Evolutionary conservation across 495 filamentous ascomycete species (phyloP).

Genomic region (Neurospora terricola): DNA sequence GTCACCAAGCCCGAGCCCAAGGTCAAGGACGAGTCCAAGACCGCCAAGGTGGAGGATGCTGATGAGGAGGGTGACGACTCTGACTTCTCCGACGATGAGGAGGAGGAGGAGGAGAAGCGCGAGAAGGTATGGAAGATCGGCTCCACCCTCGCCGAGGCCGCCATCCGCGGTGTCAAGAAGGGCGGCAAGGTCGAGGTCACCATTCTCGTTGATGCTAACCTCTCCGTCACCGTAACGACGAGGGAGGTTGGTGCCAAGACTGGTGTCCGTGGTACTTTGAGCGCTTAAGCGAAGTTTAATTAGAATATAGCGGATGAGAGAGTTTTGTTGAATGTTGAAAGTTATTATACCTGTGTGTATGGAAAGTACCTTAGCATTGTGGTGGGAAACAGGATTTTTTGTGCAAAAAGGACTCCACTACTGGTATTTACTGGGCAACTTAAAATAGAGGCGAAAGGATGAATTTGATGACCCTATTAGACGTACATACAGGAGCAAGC

Average conservation of each 20-base stretch:
- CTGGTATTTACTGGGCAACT: background rate
- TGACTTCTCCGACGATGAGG: conserved; percentile 57
- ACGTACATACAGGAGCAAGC: background rate
- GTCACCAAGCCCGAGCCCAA: conserved; percentile 76
- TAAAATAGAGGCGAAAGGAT: background rate
- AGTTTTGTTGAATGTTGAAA: background rate
- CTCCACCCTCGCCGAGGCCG: conserved; percentile 74
- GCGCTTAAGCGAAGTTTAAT: conserved; percentile 8
- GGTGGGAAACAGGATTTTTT: background rate
- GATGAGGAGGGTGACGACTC: conserved; percentile 46
- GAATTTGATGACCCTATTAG: conserved; percentile 1
- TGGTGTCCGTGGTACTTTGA: conserved; percentile 64
- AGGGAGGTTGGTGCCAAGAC: conserved; percentile 80
- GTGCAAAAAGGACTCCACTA: background rate
- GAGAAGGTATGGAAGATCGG: conserved; percentile 91
- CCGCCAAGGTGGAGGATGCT: conserved; percentile 32
- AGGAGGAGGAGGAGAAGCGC: conserved; percentile 76
- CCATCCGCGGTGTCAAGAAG: conserved; percentile 73
- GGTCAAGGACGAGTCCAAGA: conserved; percentile 42
- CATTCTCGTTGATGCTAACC: conserved; percentile 70
- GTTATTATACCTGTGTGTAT: background rate
- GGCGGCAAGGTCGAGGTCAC: conserved; percentile 87
- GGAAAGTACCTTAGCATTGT: background rate
- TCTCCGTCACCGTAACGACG: conserved; percentile 66
- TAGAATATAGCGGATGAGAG: background rate